Base-by-base conservation (phyloP, 306 rosid genomes). In the Medicago ruthenica region DNA sequence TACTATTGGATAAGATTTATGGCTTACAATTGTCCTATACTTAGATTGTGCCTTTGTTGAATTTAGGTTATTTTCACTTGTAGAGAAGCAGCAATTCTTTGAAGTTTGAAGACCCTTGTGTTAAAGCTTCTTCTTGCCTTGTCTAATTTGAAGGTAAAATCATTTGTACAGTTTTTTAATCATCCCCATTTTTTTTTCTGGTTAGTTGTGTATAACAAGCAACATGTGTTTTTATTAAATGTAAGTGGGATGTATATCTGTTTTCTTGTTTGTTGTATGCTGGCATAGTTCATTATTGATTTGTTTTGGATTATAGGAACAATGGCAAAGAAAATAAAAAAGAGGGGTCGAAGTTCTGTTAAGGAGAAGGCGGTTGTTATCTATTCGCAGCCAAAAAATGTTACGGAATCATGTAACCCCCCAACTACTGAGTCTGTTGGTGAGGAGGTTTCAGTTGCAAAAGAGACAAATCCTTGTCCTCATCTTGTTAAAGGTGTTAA, bases 251-350 rank as follows among this genome's bases (percentile, higher is more conserved):
- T 18, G 53, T 42, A 57, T 71, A 41, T 63, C 58, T 55, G 24
- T 62, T 74, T 63, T 63, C 1, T 53, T 58, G 27, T 53, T 31
- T 34, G 44, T 68, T 50, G 68, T 76, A 22, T 84, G 64, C 47
- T 67, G 53, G 18, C 4, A 16, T 58, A 42, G 67, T 64, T 79
- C 71, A 58, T 71, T 79, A 58, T 71, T 79, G 71, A 65, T 84
- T 84, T 77, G 71, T 64, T 75, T 86, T 84, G 45, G 58, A 79
- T 78, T 86, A 47, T 75, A 92, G 91, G 92, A 78, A 79, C 51
- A 34, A 92, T 96, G 99, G 98, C 88, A 82, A 96, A 92, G 87
- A 96, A 86, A 81, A 83, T 87, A 61, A 92, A 89, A 89, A 96
- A 87, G 88, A 96, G 88, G 83, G 60, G 58, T 44, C 87, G 82